Evolutionary conservation across 495 filamentous ascomycete species (phyloP), one percentile per base, ranked within the genome.

Genomic region (Penicilliopsis zonata): DNA sequence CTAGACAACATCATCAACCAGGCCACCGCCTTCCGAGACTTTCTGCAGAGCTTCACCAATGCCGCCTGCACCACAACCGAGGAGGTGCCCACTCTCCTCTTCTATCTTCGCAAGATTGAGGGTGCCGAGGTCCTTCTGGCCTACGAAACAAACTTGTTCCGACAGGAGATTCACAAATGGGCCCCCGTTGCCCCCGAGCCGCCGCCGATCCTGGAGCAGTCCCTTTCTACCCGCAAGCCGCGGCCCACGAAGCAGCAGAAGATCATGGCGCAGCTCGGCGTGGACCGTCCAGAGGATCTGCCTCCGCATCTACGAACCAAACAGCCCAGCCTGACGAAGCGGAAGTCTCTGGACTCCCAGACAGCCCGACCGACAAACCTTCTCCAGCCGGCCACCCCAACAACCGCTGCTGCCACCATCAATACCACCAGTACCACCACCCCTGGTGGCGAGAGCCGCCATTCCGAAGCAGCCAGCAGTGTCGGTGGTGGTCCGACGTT

Each of bases 101-200:
- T 99, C 59, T 95, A 94, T 42, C 69, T 99, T 18, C 83, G 90
- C 28, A 99, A 99, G 62, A 90, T 99, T 25, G 92, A 99, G 60
- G 90, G 90, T 6, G 92, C 90, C 9, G 90, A 99, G 52, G 87
- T 99, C 29, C 70, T 99, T 5, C 57, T 99, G 7, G 72, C 86
- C 2, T 79, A 79, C 34, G 90, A 99, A 57, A 95, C 86, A 5
- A 99, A 99, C 50, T 94, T 93, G 57, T 92, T 99, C 65, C 76
- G 86, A 14, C 85, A 92, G 41, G 86, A 95, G 50, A 71, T 99
- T 27, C 92, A 99, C 57, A 93, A 83, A 46, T 95, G 86, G 90
- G 79, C 76, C 15, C 92, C 87, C 4, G 86, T 99, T 28, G 88
- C 90, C 4, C 82, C 86, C 0, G 70, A 84, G 19, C 65, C 59